Evolutionary conservation across 768 basidiomycete species (phyloP).

Genomic region (Rhodotorula graminis): DNA sequence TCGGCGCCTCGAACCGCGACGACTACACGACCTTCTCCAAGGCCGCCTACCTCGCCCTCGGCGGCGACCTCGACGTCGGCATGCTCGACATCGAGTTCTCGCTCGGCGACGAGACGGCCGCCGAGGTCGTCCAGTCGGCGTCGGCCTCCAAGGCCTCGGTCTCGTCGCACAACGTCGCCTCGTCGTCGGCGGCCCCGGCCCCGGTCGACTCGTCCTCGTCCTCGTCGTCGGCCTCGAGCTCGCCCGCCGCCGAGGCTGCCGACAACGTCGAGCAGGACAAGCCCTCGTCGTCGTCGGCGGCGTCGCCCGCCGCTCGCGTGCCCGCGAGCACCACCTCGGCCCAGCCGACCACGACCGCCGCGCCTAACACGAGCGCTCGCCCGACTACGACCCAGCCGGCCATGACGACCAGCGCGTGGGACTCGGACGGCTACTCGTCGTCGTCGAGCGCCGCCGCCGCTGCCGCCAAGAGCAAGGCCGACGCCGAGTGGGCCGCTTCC

Average conservation of each 20-base stretch:
- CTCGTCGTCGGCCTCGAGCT: neutral
- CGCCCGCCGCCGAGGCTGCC: neutral
- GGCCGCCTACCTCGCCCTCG: constrained; percentile 15
- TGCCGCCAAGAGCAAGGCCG: neutral
- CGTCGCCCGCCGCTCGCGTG: too few relatives aligned
- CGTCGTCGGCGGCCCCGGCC: neutral
- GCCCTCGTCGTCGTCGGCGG: too few relatives aligned
- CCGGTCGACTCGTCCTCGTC: neutral
- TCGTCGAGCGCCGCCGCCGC: neutral
- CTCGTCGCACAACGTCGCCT: neutral
- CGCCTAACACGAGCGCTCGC: neutral
- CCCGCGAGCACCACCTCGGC: neutral
- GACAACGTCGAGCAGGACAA: too few relatives aligned
- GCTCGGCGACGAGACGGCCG: constrained; percentile 12
- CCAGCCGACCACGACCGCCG: neutral
- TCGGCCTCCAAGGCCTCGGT: constrained; percentile 2
- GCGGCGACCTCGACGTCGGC: constrained; percentile 20
- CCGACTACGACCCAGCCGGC: constrained; percentile 1
- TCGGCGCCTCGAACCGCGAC: constrained; percentile 17
- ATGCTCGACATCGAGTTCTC: constrained; percentile 21
- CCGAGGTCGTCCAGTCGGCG: constrained; percentile 11
- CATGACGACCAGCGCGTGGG: constrained; percentile 5
- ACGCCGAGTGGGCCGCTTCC: neutral
- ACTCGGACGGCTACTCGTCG: constrained; percentile 3
- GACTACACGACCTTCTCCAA: constrained; percentile 18